Base-by-base conservation (phyloP, 164 flowering plant species). In the Piper longum region DNA sequence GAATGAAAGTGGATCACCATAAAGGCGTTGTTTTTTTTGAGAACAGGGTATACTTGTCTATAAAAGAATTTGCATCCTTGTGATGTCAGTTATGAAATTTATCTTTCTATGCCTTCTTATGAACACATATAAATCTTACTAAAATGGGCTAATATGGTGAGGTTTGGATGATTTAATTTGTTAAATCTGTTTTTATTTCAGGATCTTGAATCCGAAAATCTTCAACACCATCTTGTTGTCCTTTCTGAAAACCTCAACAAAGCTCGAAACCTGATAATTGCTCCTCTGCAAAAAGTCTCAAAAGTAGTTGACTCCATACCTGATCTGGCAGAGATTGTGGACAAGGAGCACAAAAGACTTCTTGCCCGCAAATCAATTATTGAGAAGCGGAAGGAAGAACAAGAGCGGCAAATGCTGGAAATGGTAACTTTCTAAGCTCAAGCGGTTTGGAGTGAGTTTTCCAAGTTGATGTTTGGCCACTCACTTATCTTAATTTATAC, bases 341-440 rank as follows among this genome's bases (percentile, higher is more conserved):
- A 87, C 54, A 88, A 79, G 74, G 97, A 95, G 66, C 99, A 95
- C 73, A 91, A 80, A 69, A 82, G 82, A 63, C 91, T 95, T 70
- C 91, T 95, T 78, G 97, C 99, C 55, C 78, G 99, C 26, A 95
- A 95, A 68, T 82, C 87, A 12, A 82, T 95, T 39, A 95, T 95
- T 72, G 99, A 95, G 73, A 89, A 87, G 64, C 86, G 96, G 65
- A 95, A 95, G 69, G 99, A 91, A 72, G 96, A 88, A 44, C 95
- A 85, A 74, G 99, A 95, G 67, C 83, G 88, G 0, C 92, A 86
- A 40, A 81, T 87, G 62, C 59, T 90, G 72, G 92, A 85, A 80
- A 84, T 76, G 95, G 97, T 90, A 82, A 39, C 19, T 52, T 6
- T 41, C 48, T 1, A 14, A 45, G 8, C 6, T 60, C 7, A 9